Base-by-base conservation (phyloP, 2,329 filamentous ascomycete species). In the Penicillium corylophilum region DNA sequence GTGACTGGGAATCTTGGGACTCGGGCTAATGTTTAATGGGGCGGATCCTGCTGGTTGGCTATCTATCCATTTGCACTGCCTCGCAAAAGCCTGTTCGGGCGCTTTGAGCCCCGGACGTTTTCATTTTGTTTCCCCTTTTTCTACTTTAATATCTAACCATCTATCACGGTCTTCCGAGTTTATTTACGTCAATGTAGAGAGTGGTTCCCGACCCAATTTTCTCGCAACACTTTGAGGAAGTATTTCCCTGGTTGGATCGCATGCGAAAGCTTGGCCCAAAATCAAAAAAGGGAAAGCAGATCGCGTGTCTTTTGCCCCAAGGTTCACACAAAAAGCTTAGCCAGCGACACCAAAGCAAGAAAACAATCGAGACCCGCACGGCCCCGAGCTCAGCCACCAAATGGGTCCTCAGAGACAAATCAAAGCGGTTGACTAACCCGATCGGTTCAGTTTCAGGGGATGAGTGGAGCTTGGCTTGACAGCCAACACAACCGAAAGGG, bases 321-420 rank as follows among this genome's bases (percentile, higher is more conserved):
- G 29, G 15, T n/a, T 7, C 4, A 2, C 4, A n/a, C n/a, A 16
- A 35, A 16, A 35, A 35, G 31, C 45, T 47, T 40, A 28, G 23
- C 26, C 16, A 15, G 24, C 20, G 6, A 28, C 4, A n/a, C n/a
- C n/a, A n/a, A 48, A 18, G 23, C 18, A 26, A 9, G 13, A 23
- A 42, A 41, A 42, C 20, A 48, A 20, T 42, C 22, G 16, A 41
- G 45, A 47, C 45, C 45, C 36, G 36, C 45, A 42, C 10, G 13
- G 39, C 24, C 15, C 12, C 24, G 12, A 23, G 28, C 46, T 48
- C n/a, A 38, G 46, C 46, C 46, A 48, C 46, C 18, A 35, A 13
- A 24, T 31, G 20, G 20, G 29, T 33, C 26, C 35, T 22, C 10
- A 26, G 28, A 36, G 22, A 15, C 36, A 15, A 26, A 13, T 24